A percentile compares a stretch with the other conserved stretches of the same genome.
phyloP scores from a whole-genome alignment of 495 filamentous ascomycete genomes.

The Aspergillus saccharolyticus region DNA sequence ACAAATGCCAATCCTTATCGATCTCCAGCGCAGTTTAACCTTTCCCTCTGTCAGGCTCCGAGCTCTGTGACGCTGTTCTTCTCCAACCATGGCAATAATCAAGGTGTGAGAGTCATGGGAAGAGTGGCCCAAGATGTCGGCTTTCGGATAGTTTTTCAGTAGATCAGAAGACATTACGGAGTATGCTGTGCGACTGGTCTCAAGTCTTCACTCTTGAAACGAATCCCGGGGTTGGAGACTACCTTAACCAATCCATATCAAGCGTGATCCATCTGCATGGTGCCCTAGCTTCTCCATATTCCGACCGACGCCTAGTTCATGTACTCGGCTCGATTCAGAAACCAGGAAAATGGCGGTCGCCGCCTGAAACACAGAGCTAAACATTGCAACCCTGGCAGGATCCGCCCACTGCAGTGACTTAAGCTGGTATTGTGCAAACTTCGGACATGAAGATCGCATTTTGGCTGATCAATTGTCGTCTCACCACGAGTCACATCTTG shows the following conservation, averaged over 20 bases:
- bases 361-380: conserved; percentile 10
- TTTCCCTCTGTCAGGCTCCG: background rate
- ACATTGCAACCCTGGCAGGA: conserved; percentile 11
- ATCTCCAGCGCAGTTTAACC: background rate
- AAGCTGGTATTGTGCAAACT: too few relatives aligned
- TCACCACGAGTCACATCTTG: background rate
- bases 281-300: conserved; percentile 3
- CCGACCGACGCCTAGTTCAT: conserved; percentile 6
- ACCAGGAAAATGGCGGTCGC: conserved; percentile 17
- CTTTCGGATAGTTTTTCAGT: background rate
- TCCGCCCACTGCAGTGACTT: conserved; percentile 2
- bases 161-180: background rate
- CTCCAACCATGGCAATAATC: background rate
- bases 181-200: background rate
- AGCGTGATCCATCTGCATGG: background rate
- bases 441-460: background rate
- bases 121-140: background rate
- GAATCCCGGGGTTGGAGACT: background rate
- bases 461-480: background rate
- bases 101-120: background rate
- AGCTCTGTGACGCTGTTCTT: background rate
- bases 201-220: background rate
- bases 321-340: conserved; percentile 12
- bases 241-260: background rate
- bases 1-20: background rate